Conservation (phyloP, 768 basidiomycete species). For the Podaxis sp. region DNA sequence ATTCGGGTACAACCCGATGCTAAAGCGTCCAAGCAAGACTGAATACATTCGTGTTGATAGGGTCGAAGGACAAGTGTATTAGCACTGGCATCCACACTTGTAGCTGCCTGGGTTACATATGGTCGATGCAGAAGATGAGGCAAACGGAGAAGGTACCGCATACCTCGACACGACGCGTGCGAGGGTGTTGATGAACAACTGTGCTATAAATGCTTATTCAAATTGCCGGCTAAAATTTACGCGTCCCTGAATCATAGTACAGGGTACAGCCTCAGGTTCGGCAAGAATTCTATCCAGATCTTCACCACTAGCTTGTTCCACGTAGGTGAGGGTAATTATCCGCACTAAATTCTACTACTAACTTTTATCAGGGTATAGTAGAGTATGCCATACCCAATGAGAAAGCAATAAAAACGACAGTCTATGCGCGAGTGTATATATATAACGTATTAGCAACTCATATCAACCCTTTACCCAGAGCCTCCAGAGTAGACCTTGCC, state of each 20-base stretch:
- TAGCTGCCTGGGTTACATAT: neutral
- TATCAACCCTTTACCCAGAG: constrained; percentile 19
- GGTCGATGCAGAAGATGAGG: neutral
- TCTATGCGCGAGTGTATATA: constrained; percentile 39
- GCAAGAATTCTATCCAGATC: neutral
- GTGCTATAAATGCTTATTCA: neutral
- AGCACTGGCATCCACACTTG: constrained; percentile 9
- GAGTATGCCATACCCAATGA: constrained; percentile 16
- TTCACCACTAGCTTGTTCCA: neutral
- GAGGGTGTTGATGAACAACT: neutral
- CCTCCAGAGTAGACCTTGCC: constrained; percentile 99
- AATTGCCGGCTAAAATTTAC: neutral
- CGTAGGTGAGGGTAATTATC: constrained; percentile 11
- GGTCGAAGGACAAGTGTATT: constrained; percentile 59
- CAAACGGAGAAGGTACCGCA: constrained; percentile 6
- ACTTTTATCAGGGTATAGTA: constrained; percentile 18
- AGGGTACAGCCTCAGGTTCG: neutral
- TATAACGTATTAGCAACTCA: constrained; percentile 18
- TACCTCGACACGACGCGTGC: neutral
- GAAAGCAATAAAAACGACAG: constrained; percentile 26
- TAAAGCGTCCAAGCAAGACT: constrained; percentile 74
- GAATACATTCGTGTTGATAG: constrained; percentile 82
- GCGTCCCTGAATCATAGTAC: too few relatives aligned
- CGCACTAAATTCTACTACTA: constrained; percentile 17
- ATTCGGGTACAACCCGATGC: constrained; percentile 67